Conservation (phyloP, 2,329 filamentous ascomycete species). For the Botrytis byssoidea region DNA sequence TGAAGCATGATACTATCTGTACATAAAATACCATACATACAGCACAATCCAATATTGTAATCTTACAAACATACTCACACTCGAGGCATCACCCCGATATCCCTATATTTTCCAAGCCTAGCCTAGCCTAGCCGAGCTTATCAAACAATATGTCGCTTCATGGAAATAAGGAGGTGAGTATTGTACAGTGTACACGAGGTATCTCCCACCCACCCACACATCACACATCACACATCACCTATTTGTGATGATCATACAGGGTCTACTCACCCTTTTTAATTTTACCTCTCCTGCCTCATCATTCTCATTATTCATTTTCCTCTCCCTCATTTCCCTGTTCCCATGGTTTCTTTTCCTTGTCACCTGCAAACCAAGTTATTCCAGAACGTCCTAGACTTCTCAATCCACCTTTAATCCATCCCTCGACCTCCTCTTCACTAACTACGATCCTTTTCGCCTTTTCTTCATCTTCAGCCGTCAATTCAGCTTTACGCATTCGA, state of each 20-base stretch:
- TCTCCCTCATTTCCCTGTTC: conserved; percentile 14
- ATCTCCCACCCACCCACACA: background rate
- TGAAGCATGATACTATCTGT: background rate
- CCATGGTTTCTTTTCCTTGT: conserved; percentile 18
- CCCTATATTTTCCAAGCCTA: background rate
- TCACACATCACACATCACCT: background rate
- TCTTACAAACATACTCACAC: background rate
- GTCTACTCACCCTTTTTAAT: background rate
- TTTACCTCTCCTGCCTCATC: background rate
- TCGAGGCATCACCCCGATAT: too few relatives aligned
- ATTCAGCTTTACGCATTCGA: conserved; percentile 78
- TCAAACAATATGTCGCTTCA: background rate
- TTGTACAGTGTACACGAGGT: background rate
- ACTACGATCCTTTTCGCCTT: conserved; percentile 61
- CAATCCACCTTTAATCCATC: conserved; percentile 62
- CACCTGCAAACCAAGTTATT: conserved; percentile 27
- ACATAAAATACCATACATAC: background rate
- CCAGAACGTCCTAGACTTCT: conserved; percentile 47
- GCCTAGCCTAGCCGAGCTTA: background rate
- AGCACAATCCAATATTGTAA: background rate
- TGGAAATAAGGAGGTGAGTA: background rate
- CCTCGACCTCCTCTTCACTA: conserved; percentile 67
- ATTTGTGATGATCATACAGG: background rate
- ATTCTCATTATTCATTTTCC: conserved; percentile 20
- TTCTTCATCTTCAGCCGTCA: conserved; percentile 67